Evolutionary conservation across 306 rosid genomes (phyloP).

Genomic region (Fagus sylvatica): DNA sequence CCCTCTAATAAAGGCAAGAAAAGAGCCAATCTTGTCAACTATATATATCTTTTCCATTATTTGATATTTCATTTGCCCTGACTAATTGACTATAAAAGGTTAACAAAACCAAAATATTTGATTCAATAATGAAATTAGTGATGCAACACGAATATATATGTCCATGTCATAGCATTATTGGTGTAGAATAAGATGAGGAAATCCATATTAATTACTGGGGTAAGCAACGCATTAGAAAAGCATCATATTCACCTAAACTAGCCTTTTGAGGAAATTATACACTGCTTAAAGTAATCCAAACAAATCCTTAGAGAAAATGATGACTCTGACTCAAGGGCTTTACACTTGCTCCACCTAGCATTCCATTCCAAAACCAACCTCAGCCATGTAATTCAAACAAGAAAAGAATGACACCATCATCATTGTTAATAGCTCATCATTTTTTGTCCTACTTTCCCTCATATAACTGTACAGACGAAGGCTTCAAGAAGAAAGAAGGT

Average conservation of each 20-base stretch:
- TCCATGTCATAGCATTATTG: constrained; percentile 22
- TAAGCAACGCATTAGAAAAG: neutral
- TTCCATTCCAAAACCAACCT: constrained; percentile 8
- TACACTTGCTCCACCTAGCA: constrained; percentile 26
- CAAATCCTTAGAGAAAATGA: neutral
- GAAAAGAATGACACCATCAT: neutral
- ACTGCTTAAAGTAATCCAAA: neutral
- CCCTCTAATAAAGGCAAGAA: neutral
- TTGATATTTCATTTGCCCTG: neutral
- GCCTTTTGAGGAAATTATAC: neutral
- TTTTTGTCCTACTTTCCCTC: neutral
- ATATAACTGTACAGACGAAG: constrained; percentile 14
- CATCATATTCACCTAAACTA: too few species aligned
- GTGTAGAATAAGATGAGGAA: neutral
- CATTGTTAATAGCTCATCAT: neutral
- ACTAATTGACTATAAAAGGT: neutral
- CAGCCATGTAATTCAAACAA: constrained; percentile 23
- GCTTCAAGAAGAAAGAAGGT: constrained; percentile 6
- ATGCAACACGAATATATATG: neutral
- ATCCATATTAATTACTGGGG: neutral
- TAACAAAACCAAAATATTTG: neutral
- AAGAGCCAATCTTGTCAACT: neutral
- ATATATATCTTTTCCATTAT: neutral
- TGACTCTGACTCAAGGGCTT: neutral
- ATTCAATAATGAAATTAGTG: constrained; percentile 13